Conservation (phyloP, 441 rosid species). For the Omphalea diandra region DNA sequence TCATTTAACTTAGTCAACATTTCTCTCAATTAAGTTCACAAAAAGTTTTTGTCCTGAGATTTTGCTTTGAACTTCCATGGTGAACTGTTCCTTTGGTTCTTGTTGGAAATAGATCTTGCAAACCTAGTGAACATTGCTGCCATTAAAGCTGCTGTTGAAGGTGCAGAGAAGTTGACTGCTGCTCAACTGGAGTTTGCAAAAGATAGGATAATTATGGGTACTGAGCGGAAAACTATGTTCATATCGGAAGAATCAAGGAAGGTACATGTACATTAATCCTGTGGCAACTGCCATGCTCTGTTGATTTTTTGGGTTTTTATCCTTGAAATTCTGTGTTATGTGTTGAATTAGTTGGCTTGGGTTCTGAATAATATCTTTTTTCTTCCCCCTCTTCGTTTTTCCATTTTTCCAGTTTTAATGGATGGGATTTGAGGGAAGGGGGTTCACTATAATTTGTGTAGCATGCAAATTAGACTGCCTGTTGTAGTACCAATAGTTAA, state of each 20-base stretch:
- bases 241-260: constrained; percentile 93
- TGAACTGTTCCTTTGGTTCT: constrained; percentile 12
- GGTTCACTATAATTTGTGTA: too few relatives aligned
- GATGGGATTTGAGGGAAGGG: too few relatives aligned
- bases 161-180: constrained; percentile 74
- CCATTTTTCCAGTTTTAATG: neutral
- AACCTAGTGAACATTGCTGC: constrained; percentile 97
- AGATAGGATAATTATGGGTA: constrained; percentile 94
- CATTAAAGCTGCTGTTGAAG: constrained; percentile 98
- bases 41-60: neutral
- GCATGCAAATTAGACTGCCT: too few relatives aligned
- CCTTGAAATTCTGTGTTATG: neutral
- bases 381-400: neutral
- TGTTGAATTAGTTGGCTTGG: neutral
- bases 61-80: neutral
- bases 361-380: neutral
- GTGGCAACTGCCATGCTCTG: neutral
- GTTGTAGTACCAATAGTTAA: too few relatives aligned
- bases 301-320: neutral
- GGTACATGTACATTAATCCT: constrained; percentile 38
- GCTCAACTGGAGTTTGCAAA: constrained; percentile 88
- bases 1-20: constrained; percentile 14
- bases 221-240: constrained; percentile 95
- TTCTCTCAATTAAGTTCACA: neutral
- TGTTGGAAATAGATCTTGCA: constrained; percentile 69